Evolutionary conservation across 2,329 filamentous ascomycete species (phyloP).

Genomic region (Aspergillus japonicus): DNA sequence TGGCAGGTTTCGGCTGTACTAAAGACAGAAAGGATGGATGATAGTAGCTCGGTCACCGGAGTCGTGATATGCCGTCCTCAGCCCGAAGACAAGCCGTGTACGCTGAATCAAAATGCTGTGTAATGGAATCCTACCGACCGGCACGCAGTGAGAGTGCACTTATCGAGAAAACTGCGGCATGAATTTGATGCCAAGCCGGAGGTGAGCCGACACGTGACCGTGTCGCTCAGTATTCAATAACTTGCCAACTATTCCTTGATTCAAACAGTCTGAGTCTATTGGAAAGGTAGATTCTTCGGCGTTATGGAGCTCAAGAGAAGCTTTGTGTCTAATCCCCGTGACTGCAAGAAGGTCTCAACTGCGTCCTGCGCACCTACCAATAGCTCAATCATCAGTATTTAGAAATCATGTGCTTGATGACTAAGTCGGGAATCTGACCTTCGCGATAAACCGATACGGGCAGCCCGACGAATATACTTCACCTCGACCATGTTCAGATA

Average conservation of each 20-base stretch:
- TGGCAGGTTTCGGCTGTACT: background rate
- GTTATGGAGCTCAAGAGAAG: too few relatives aligned
- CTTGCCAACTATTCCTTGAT: background rate
- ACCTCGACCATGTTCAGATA: background rate
- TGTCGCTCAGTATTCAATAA: background rate
- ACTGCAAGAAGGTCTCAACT: background rate
- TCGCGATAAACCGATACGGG: background rate
- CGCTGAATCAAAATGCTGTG: background rate
- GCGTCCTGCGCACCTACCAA: background rate
- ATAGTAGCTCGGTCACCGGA: background rate
- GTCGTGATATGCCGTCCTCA: background rate
- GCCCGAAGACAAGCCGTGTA: background rate
- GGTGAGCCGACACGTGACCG: slow-evolving; percentile 27
- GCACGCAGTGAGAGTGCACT: background rate
- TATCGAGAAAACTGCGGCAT: slow-evolving; percentile 36
- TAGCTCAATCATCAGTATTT: background rate
- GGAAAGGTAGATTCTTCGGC: too few relatives aligned
- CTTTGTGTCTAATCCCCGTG: too few relatives aligned
- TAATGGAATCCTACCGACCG: slow-evolving; percentile 10
- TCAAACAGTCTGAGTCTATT: background rate
- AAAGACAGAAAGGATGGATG: background rate
- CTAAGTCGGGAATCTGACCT: background rate
- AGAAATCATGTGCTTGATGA: background rate
- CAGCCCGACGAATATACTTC: background rate
- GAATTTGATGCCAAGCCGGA: slow-evolving; percentile 39